These are phyloP conservation scores for Rhipidocladum racemiflorum DNA, from an alignment of 176 grass and related monocot genomes.

Conservation along the genomic window DNA sequence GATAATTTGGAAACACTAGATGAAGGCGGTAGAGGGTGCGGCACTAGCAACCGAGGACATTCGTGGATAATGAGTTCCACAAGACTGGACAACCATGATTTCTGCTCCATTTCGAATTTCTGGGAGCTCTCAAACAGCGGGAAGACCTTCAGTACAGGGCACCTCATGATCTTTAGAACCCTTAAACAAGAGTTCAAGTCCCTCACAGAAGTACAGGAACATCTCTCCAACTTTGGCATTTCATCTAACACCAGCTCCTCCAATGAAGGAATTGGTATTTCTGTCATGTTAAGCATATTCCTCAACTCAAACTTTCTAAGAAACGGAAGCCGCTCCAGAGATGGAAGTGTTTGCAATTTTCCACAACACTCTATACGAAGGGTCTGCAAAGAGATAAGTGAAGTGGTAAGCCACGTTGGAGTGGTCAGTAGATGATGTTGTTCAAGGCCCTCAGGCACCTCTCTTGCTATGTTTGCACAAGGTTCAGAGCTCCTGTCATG, in stretches of 20 bases:
- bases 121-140: background rate
- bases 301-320: slow-evolving; percentile 17
- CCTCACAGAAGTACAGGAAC: background rate
- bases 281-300: background rate
- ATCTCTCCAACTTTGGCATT: slow-evolving; percentile 13
- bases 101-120: background rate
- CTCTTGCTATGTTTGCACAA: background rate
- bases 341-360: slow-evolving; percentile 2
- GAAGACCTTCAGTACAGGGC: background rate
- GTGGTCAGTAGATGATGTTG: slow-evolving; percentile 11
- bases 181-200: slow-evolving; percentile 18
- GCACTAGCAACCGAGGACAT: background rate
- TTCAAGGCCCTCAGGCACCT: slow-evolving; percentile 35
- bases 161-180: background rate
- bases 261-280: slow-evolving; percentile 19
- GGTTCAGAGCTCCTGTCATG: background rate
- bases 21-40: slow-evolving; percentile 18
- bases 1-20: background rate
- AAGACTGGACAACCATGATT: slow-evolving; percentile 7
- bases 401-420: slow-evolving; percentile 31
- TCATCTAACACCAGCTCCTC: slow-evolving; percentile 16
- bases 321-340: background rate
- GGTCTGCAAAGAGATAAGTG: slow-evolving; percentile 1
- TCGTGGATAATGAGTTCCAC: background rate
- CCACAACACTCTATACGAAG: slow-evolving; percentile 32